phyloP scores from a whole-genome alignment of 179 eudicot species.

The Sideroxylon spinosum region DNA sequence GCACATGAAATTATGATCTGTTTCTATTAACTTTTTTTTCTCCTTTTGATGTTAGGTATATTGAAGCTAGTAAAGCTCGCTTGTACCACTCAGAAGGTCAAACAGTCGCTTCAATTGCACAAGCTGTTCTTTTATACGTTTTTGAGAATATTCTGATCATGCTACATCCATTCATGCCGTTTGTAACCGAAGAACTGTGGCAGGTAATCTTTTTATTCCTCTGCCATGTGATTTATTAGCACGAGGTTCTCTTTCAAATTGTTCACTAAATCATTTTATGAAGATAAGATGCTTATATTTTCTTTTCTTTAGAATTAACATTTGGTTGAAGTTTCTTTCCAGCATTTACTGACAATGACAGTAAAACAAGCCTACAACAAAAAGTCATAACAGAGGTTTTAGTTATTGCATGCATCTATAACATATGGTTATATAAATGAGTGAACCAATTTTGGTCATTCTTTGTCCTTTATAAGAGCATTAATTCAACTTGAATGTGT shows the following conservation, averaged over 20 bases:
- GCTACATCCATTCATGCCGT: slow-evolving; percentile 99
- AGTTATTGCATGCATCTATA: not conserved
- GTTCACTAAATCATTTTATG: not conserved
- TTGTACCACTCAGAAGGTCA: slow-evolving; percentile 63
- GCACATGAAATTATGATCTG: not conserved
- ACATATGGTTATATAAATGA: not conserved
- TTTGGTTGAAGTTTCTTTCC: not conserved
- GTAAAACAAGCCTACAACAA: not conserved
- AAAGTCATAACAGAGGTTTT: too few relatives aligned
- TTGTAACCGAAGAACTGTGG: slow-evolving; percentile 97
- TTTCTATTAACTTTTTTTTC: not conserved
- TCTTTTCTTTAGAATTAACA: not conserved
- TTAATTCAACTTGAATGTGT: not conserved
- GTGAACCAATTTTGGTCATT: not conserved
- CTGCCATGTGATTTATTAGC: not conserved
- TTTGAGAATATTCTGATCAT: slow-evolving; percentile 74
- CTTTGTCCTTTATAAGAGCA: not conserved
- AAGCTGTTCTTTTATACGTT: slow-evolving; percentile 82
- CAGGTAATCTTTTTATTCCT: slow-evolving; percentile 51
- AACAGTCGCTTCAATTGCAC: slow-evolving; percentile 46
- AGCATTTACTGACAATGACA: not conserved
- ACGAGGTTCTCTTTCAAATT: not conserved
- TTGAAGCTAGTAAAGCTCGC: slow-evolving; percentile 97
- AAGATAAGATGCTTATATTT: not conserved
- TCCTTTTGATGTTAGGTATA: slow-evolving; percentile 53